A percentile compares a stretch with the other conserved stretches of the same genome.
Evolutionary conservation across 345 rosid genomes (phyloP).

Genomic region (Arabidopsis arenosa): DNA sequence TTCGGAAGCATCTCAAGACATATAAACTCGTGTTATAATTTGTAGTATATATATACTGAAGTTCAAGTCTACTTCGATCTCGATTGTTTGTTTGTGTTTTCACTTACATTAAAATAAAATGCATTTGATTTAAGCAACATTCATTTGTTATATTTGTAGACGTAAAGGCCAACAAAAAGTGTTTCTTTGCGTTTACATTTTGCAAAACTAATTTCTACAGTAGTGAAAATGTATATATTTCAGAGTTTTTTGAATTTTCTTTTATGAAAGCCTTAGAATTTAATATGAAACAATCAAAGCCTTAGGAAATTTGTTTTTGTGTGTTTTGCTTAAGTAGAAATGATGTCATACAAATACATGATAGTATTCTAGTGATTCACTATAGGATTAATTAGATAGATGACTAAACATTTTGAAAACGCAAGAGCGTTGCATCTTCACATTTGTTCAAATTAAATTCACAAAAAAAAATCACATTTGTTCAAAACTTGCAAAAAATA

Average conservation of each 20-base stretch:
- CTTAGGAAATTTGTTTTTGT: not conserved
- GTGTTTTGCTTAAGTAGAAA: not conserved
- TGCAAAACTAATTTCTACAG: not conserved
- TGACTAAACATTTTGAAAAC: not conserved
- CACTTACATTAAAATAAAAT: not conserved
- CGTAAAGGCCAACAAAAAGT: not conserved
- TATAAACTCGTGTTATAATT: not conserved
- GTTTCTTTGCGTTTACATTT: not conserved
- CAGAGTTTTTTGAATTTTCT: no score
- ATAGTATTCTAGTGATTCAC: not conserved
- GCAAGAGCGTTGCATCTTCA: no score
- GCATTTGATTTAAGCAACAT: not conserved
- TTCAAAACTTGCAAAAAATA: not conserved
- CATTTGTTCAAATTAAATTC: no score
- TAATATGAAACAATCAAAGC: not conserved
- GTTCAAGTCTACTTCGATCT: not conserved
- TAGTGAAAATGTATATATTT: not conserved
- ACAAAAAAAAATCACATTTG: not conserved
- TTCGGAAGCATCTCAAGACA: constrained; percentile 21
- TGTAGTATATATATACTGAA: not conserved
- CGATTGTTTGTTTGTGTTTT: not conserved
- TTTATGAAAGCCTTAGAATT: not conserved
- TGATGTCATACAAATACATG: not conserved
- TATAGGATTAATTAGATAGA: not conserved
- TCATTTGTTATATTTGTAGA: not conserved